phyloP scores from a whole-genome alignment of 139 green algal genomes.

The Yamagishiella unicocca region DNA sequence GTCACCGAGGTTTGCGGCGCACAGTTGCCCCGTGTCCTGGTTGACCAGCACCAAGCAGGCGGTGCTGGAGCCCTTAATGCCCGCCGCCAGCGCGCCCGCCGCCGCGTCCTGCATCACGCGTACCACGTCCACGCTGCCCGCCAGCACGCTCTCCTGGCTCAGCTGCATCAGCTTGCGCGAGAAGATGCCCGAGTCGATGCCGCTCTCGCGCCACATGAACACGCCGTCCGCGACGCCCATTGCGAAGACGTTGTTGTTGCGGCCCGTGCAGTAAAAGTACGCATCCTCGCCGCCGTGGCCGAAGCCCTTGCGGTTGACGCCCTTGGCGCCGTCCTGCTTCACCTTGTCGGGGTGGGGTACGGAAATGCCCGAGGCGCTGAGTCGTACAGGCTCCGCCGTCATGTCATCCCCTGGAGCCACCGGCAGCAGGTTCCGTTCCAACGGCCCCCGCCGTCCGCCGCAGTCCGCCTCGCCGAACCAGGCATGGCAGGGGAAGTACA shows the following conservation, averaged over 20 bases:
- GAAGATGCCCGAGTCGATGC: slow-evolving; percentile 91
- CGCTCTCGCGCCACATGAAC: slow-evolving; percentile 89
- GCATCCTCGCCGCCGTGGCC: slow-evolving; percentile 84
- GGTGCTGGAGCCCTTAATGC: slow-evolving; percentile 84
- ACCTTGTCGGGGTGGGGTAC: slow-evolving; percentile 95
- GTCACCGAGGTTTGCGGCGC: slow-evolving; percentile 90
- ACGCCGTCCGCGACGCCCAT: slow-evolving; percentile 96
- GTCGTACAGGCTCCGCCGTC: slow-evolving; percentile 48
- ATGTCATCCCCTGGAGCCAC: slow-evolving; percentile 43
- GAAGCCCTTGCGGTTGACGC: slow-evolving; percentile 75
- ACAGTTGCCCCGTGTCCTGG: slow-evolving; percentile 73
- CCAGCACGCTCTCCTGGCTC: slow-evolving; percentile 43
- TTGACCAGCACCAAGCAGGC: slow-evolving; percentile 87
- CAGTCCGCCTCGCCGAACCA: slow-evolving; percentile 89
- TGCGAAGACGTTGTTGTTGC: slow-evolving; percentile 76
- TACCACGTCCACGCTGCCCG: slow-evolving; percentile 23
- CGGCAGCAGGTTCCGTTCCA: slow-evolving; percentile 78
- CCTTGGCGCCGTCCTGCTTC: slow-evolving; percentile 66
- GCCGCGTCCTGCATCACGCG: slow-evolving; percentile 70
- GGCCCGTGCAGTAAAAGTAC: slow-evolving; percentile 31
- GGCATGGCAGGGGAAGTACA: slow-evolving; percentile 84
- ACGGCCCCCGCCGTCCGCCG: slow-evolving; percentile 66
- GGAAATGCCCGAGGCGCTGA: slow-evolving; percentile 69
- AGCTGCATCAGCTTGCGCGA: slow-evolving; percentile 79
- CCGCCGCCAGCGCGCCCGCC: slow-evolving; percentile 59